These are phyloP conservation scores for Hymenoscyphus fraxineus DNA, from an alignment of 2,329 filamentous ascomycete genomes.

Conservation along the genomic window DNA sequence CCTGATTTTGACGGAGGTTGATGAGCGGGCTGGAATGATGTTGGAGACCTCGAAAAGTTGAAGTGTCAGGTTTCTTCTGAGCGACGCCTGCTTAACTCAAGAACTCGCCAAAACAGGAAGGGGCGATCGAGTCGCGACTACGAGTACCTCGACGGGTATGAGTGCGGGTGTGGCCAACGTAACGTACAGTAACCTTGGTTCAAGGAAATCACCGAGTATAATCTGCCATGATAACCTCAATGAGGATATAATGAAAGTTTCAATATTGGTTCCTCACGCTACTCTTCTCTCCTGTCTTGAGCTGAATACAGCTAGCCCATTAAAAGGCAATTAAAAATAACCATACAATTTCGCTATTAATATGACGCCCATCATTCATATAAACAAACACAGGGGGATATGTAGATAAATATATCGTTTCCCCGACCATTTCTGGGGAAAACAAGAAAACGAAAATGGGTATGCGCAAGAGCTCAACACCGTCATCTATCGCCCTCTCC, in stretches of 20 bases:
- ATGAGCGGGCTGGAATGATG: not conserved
- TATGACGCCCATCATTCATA: not conserved
- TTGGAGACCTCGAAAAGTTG: not conserved
- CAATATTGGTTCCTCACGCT: too few species aligned
- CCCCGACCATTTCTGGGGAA: not conserved
- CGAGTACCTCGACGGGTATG: not conserved
- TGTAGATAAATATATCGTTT: not conserved
- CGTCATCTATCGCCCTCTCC: not conserved
- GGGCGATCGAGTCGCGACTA: not conserved
- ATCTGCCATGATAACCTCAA: too few species aligned
- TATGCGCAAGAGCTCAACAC: slow-evolving; percentile 1
- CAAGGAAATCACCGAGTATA: too few species aligned
- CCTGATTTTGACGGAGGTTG: not conserved
- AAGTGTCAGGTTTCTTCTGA: not conserved
- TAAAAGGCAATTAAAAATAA: too few species aligned
- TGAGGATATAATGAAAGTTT: too few species aligned
- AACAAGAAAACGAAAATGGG: not conserved
- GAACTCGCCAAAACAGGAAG: not conserved
- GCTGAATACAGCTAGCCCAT: too few species aligned
- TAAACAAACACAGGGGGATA: not conserved
- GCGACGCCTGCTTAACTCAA: not conserved
- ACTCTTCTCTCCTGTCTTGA: too few species aligned
- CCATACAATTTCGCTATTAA: too few species aligned
- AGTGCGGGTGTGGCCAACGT: not conserved
- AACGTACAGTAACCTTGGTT: not conserved